Conservation (phyloP, 1,139 yeast genomes). For the Kodamaea fungicola region DNA sequence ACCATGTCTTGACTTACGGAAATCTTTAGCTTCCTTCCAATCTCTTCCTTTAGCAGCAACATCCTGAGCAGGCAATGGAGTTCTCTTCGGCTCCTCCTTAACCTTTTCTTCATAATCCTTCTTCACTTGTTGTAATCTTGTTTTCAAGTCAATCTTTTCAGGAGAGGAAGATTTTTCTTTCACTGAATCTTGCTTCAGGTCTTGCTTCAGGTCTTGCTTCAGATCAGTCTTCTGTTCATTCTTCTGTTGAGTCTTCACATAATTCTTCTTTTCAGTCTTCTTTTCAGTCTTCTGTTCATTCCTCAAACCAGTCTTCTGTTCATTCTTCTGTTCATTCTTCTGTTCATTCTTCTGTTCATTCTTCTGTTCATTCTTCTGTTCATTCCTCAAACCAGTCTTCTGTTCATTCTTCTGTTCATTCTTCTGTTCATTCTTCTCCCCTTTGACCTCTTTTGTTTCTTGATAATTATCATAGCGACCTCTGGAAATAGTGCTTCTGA, state of each 20-base stretch:
- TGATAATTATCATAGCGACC: conserved; percentile 26
- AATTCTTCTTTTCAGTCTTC: conserved; percentile 5
- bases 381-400: conserved; percentile 3
- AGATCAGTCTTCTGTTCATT: neutral
- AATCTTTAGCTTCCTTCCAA: conserved; percentile 1
- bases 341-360: conserved; percentile 1
- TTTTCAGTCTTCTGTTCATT: conserved; percentile 4
- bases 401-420: conserved; percentile 1
- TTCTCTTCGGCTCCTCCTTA: conserved; percentile 6
- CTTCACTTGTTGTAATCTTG: conserved; percentile 23
- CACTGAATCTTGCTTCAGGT: conserved; percentile 1
- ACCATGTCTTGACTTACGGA: neutral
- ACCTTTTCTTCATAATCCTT: conserved; percentile 16
- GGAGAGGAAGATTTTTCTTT: neutral
- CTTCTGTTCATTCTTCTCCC: neutral
- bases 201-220: conserved; percentile 1
- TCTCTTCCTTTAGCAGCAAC: conserved; percentile 5
- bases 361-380: neutral
- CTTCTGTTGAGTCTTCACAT: conserved; percentile 1
- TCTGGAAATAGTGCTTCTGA: conserved; percentile 17
- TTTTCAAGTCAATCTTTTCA: conserved; percentile 15
- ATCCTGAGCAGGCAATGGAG: conserved; percentile 18
- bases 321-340: neutral
- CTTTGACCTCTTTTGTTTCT: conserved; percentile 11
- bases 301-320: conserved; percentile 3